These are phyloP conservation scores for Neurospora sp. DNA, from an alignment of 2,329 filamentous ascomycete species.

Conservation along the genomic window DNA sequence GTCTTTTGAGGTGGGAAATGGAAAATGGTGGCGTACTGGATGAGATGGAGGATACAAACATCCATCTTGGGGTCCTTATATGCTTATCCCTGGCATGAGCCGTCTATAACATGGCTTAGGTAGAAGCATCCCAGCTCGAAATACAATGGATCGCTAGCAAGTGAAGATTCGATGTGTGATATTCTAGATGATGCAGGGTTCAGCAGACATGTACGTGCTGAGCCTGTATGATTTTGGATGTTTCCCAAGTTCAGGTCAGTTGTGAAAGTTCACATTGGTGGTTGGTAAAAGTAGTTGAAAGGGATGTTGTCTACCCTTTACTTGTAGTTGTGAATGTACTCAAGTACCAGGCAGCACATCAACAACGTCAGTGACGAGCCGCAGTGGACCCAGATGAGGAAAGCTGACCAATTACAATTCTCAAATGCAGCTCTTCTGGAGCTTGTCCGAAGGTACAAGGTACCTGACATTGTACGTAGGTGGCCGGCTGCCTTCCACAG, in stretches of 20 bases:
- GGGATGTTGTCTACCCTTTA: neutral
- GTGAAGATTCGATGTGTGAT: neutral
- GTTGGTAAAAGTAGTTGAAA: neutral
- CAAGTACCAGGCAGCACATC: slow-evolving; percentile 17
- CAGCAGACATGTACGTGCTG: neutral
- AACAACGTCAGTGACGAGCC: slow-evolving; percentile 21
- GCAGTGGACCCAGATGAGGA: slow-evolving; percentile 5
- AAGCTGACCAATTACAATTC: neutral
- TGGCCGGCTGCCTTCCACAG: neutral
- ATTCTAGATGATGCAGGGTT: neutral
- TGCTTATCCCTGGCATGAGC: neutral
- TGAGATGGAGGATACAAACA: neutral
- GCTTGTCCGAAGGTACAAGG: neutral
- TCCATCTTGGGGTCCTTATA: neutral
- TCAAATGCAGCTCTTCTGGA: neutral
- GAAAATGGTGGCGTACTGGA: neutral
- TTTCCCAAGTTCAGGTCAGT: neutral
- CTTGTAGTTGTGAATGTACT: neutral
- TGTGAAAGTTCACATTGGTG: neutral
- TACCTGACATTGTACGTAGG: neutral
- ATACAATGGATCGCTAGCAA: neutral
- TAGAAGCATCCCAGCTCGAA: neutral
- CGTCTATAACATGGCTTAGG: neutral
- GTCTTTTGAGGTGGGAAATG: neutral
- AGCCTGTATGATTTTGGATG: neutral